Evolutionary conservation across 306 rosid genomes (phyloP).

Genomic region (Arachis hypogaea): DNA sequence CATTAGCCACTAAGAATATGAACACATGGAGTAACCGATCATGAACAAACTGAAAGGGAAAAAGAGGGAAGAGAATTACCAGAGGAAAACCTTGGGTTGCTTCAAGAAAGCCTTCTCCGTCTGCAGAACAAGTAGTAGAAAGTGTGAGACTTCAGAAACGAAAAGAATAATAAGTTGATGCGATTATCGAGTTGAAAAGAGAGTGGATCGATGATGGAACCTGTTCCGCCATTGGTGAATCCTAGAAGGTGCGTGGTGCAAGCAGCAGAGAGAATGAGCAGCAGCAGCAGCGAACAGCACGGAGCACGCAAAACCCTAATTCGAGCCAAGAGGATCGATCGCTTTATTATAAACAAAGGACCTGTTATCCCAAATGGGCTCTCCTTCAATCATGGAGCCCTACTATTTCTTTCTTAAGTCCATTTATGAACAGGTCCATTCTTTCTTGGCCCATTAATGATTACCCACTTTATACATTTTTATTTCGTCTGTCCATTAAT

Average conservation of each 20-base stretch:
- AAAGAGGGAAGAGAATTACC: background rate
- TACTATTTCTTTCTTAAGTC: too few relatives aligned
- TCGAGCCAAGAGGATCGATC: background rate
- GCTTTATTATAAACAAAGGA: background rate
- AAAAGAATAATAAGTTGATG: background rate
- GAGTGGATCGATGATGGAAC: background rate
- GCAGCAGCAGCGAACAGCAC: background rate
- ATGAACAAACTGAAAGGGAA: background rate
- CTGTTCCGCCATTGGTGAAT: slow-evolving; percentile 31
- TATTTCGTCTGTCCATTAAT: too few relatives aligned
- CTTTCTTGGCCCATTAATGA: too few relatives aligned
- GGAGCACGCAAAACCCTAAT: slow-evolving; percentile 17
- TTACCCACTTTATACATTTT: too few relatives aligned
- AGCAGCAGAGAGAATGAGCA: background rate
- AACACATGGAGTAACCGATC: too few relatives aligned
- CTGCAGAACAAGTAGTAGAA: slow-evolving; percentile 30
- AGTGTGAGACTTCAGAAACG: background rate
- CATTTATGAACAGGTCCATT: too few relatives aligned
- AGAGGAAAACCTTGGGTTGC: slow-evolving; percentile 60
- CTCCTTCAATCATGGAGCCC: too few relatives aligned
- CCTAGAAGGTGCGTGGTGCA: background rate
- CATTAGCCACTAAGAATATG: too few relatives aligned
- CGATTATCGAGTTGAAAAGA: background rate
- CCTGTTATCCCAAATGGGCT: background rate
- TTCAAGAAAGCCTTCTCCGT: slow-evolving; percentile 67